These are phyloP conservation scores for Botrytis aclada DNA, from an alignment of 2,329 filamentous ascomycete genomes.

Conservation along the genomic window DNA sequence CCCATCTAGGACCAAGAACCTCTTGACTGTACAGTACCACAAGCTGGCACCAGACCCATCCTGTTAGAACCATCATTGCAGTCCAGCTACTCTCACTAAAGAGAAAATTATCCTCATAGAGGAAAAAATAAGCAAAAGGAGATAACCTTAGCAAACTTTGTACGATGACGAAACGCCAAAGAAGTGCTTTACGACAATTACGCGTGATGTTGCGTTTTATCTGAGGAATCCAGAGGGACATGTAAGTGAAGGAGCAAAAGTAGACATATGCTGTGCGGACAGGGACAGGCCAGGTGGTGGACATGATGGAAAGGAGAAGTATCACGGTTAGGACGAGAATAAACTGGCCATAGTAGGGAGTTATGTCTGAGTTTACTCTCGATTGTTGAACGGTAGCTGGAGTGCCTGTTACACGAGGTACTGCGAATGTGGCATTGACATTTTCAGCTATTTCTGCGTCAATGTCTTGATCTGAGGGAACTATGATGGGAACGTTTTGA, in stretches of 20 bases:
- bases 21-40: constrained; percentile 77
- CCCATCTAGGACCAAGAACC: constrained; percentile 83
- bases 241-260: constrained; percentile 66
- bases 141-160: constrained; percentile 75
- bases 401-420: constrained; percentile 26
- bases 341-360: constrained; percentile 55
- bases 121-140: constrained; percentile 84
- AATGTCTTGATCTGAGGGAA: constrained; percentile 62
- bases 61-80: constrained; percentile 61
- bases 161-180: constrained; percentile 85
- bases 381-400: constrained; percentile 34
- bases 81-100: constrained; percentile 68
- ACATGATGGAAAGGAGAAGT: constrained; percentile 57
- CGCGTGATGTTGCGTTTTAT: constrained; percentile 86
- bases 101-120: constrained; percentile 73
- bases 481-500: constrained; percentile 48
- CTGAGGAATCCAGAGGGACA: constrained; percentile 91
- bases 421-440: constrained; percentile 31
- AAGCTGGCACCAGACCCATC: constrained; percentile 87
- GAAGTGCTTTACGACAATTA: constrained; percentile 87
- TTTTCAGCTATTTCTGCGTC: constrained; percentile 55
- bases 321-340: constrained; percentile 54
- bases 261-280: constrained; percentile 59
- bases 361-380: constrained; percentile 43
- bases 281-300: constrained; percentile 57